phyloP scores from a whole-genome alignment of 495 filamentous ascomycete species.

The Lentithecium fluviatile region DNA sequence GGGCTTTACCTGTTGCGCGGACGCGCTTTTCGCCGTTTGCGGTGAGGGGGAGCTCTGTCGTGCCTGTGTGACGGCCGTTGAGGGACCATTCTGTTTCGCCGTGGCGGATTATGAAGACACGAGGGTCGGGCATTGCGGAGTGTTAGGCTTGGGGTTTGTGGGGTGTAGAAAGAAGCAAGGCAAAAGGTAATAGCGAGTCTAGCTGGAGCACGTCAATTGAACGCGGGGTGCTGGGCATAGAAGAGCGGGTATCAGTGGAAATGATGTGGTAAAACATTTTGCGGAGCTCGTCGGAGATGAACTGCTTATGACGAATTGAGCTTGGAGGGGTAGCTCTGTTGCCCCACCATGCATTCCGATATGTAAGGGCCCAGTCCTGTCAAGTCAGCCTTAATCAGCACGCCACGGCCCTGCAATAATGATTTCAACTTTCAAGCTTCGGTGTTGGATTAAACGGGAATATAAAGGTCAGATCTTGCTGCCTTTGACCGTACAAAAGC shows the following conservation, averaged over 20 bases:
- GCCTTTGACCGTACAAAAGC: no score
- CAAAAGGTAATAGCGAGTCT: no score
- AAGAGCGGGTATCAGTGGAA: neutral
- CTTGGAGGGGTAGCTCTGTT: constrained; percentile 16
- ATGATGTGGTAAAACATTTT: neutral
- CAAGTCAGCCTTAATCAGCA: constrained; percentile 16
- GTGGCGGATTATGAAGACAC: constrained; percentile 91
- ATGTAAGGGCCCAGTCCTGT: constrained; percentile 1
- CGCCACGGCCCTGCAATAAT: no score
- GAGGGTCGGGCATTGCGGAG: constrained; percentile 59
- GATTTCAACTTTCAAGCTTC: no score
- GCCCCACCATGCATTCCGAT: constrained; percentile 3
- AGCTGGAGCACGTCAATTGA: no score
- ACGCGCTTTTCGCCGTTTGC: constrained; percentile 83
- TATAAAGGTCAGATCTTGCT: no score
- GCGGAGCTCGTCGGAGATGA: constrained; percentile 5
- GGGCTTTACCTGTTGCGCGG: constrained; percentile 72
- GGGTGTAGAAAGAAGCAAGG: no score
- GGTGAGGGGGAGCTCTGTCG: constrained; percentile 82
- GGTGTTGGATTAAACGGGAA: no score
- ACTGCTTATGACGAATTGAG: neutral
- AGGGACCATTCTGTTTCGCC: constrained; percentile 97
- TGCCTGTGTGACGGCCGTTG: constrained; percentile 86
- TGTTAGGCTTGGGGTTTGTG: neutral
- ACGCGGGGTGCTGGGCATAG: no score